A percentile compares a stretch with the other conserved stretches of the same genome.
Conservation (phyloP, 1,139 yeast species). For the Zygoascus sp. region DNA sequence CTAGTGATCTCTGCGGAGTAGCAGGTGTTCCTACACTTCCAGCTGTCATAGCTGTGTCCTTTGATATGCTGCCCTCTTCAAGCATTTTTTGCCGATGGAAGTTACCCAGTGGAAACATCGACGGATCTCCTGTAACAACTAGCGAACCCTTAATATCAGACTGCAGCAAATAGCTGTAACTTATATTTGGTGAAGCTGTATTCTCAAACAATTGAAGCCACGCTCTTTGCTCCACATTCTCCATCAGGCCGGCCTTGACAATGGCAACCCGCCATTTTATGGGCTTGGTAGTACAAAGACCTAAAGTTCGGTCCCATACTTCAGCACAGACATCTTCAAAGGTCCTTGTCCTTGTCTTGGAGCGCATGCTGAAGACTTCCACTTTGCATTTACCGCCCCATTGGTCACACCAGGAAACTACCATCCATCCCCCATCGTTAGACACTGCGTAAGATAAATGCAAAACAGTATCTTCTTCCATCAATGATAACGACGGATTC, state of each 20-base stretch:
- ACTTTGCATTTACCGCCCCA: slow-evolving; percentile 60
- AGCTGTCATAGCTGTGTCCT: not conserved
- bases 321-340: slow-evolving; percentile 55
- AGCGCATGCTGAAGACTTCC: slow-evolving; percentile 45
- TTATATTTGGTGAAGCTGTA: slow-evolving; percentile 40
- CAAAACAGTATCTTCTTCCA: slow-evolving; percentile 66
- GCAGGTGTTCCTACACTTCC: slow-evolving; percentile 22
- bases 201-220: slow-evolving; percentile 30
- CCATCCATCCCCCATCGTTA: slow-evolving; percentile 74
- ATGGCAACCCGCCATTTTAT: slow-evolving; percentile 36
- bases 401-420: slow-evolving; percentile 89
- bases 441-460: slow-evolving; percentile 86
- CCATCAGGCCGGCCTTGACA: slow-evolving; percentile 36
- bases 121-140: slow-evolving; percentile 22
- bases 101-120: slow-evolving; percentile 7
- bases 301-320: slow-evolving; percentile 52
- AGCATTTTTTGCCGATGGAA: slow-evolving; percentile 6
- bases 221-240: slow-evolving; percentile 31
- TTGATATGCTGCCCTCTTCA: slow-evolving; percentile 5
- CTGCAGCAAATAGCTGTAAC: slow-evolving; percentile 35
- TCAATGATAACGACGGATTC: slow-evolving; percentile 37
- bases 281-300: slow-evolving; percentile 31
- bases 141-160: slow-evolving; percentile 36
- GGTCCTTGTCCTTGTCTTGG: slow-evolving; percentile 26
- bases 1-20: slow-evolving; percentile 33